These are phyloP conservation scores for Pleurotus citrinopileatus DNA, from an alignment of 768 basidiomycete genomes.

Conservation along the genomic window DNA sequence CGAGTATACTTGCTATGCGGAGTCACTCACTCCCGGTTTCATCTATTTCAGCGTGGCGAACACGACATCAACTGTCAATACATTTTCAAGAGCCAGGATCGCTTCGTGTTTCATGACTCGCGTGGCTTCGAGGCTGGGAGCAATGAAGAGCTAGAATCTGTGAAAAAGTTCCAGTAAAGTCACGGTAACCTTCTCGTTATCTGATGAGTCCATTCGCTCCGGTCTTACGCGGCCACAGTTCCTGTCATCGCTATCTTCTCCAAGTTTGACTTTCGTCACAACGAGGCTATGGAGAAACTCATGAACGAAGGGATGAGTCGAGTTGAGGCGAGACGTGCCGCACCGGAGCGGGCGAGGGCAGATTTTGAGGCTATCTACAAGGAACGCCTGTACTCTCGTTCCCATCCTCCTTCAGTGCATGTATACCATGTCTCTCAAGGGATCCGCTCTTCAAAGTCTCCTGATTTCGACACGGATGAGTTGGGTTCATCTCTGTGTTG, in stretches of 20 bases:
- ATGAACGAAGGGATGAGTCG: constrained; percentile 11
- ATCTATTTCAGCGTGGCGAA: constrained; percentile 30
- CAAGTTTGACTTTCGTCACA: constrained; percentile 30
- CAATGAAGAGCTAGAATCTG: constrained; percentile 22
- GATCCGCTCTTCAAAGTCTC: neutral
- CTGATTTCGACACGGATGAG: neutral
- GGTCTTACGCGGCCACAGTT: constrained; percentile 25
- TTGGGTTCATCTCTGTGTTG: constrained; percentile 2
- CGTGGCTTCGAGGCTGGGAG: constrained; percentile 36
- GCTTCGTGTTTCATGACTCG: constrained; percentile 41
- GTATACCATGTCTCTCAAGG: constrained; percentile 2
- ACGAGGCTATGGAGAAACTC: constrained; percentile 17
- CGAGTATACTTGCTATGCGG: no score
- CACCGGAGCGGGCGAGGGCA: neutral
- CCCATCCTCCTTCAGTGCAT: constrained; percentile 17
- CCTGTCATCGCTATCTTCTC: constrained; percentile 37
- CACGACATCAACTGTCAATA: constrained; percentile 30
- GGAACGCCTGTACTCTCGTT: constrained; percentile 12
- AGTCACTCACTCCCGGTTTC: no score
- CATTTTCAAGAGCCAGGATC: constrained; percentile 25
- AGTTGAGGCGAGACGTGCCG: constrained; percentile 10
- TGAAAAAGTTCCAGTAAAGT: constrained; percentile 25
- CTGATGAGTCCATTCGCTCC: neutral
- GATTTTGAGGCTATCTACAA: constrained; percentile 15
- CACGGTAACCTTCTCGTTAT: constrained; percentile 17